Evolutionary conservation across 768 basidiomycete genomes (phyloP), one percentile per base, ranked within the genome.

Genomic region (Mycena chlorophos): DNA sequence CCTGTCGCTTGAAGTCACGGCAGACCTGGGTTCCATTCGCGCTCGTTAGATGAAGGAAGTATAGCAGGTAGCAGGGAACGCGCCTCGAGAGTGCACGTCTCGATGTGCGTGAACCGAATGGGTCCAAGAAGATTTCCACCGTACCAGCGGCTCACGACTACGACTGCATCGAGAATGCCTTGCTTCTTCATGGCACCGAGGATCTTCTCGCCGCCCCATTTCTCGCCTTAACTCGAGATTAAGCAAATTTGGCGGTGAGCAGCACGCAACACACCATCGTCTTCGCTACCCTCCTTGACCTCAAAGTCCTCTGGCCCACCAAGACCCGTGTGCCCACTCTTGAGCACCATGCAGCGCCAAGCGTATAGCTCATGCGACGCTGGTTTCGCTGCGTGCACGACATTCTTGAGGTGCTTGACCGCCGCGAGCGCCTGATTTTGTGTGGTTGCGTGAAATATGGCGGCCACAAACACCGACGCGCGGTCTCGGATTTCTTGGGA

Each of bases 101-200:
- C 86, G 62, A 93, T 87, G 63, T 94, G 91, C 2, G 78, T 68
- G 68, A 93, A 94, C 29, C 91, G 74, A 55, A 74, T 78, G 4
- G 90, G 87, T 2, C 91, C 91, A 3, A 94, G 75, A 74, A 91
- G 72, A 5, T 79, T 84, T n/a, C 91, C 91, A 0, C 90, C 91
- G 60, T 67, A 91, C 89, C 91, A 89, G 54, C 91, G 82, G 69
- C 82, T 86, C 34, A 92, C 87, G 57, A 92, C 77, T 12, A 93
- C 86, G 3, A 88, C 87, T 8, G 86, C 89, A 66, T 94, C 91
- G 25, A 92, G 77, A 17, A 85, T 77, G 1, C 83, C 86, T 57
- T 84, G 78, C n/a, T 75, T 72, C 63, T 83, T 78, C 87, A 94
- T 88, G 13, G 83, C 80, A 60, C 78, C 82, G 60, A 89, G 66